Conservation (phyloP, 2,329 filamentous ascomycete genomes). For the Talaromyces amestolkiae region DNA sequence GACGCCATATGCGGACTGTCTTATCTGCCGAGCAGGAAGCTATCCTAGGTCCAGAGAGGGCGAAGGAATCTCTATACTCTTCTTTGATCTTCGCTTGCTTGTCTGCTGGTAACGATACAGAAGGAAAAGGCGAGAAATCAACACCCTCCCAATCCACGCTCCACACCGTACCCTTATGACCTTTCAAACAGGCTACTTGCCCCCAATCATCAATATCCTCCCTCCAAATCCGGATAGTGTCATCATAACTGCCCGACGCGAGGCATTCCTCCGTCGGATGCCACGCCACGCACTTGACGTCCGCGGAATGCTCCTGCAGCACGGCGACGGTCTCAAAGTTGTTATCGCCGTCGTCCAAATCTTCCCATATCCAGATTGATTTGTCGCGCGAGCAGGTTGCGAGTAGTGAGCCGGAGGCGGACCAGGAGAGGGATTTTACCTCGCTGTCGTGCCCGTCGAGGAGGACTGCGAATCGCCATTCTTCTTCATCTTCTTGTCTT, state of each 20-base stretch:
- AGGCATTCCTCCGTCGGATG: conserved; percentile 77
- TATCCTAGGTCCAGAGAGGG: conserved; percentile 55
- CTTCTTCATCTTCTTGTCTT: conserved; percentile 60
- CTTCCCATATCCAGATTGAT: conserved; percentile 98
- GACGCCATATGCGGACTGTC: conserved; percentile 75
- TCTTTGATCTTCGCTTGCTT: conserved; percentile 12
- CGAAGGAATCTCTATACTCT: conserved; percentile 32
- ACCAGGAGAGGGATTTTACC: conserved; percentile 74
- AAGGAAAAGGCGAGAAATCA: conserved; percentile 31
- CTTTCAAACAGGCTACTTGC: conserved; percentile 76
- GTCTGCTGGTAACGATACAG: conserved; percentile 12
- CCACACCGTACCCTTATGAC: conserved; percentile 87
- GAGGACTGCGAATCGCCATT: conserved; percentile 90
- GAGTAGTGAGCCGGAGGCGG: conserved; percentile 68
- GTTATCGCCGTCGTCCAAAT: conserved; percentile 78
- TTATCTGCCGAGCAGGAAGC: conserved; percentile 83
- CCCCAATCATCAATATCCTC: conserved; percentile 95
- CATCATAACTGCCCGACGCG: conserved; percentile 90
- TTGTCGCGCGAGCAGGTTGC: conserved; percentile 93
- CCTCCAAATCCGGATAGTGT: conserved; percentile 82
- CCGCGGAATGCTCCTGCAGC: conserved; percentile 87
- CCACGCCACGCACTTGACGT: conserved; percentile 94
- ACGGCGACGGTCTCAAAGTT: conserved; percentile 97
- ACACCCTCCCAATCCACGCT: conserved; percentile 65
- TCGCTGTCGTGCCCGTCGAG: conserved; percentile 95